Evolutionary conservation across 148 eudicot species (phyloP), one percentile per base, ranked within the genome.

Genomic region (Rheum nobile): DNA sequence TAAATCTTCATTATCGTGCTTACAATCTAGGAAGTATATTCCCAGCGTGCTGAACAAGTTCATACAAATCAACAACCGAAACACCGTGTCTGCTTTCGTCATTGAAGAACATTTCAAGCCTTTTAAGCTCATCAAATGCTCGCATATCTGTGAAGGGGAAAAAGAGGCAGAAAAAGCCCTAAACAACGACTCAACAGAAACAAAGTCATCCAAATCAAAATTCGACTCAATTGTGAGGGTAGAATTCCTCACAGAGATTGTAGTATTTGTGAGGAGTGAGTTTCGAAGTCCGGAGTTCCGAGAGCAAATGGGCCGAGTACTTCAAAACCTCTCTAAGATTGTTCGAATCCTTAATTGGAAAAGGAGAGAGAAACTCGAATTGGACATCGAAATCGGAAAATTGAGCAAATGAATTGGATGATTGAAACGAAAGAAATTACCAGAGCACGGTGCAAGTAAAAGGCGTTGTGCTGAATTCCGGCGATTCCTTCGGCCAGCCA

Each of bases 401-500:
- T 55, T 72, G 12, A 57, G 74, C 52, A 32, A 38, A 41, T 13
- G 73, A 75, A 13, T 26, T 21, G 3, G 67, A 57, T 47, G 24
- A 78, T 50, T 10, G 31, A 11, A 28, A 24, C 10, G 31, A 61
- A 34, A 65, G 21, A 29, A 65, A 65, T 78, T 88, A 95, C 99
- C 82, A 91, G 61, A 74, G 97, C 97, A 11, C 96, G 97, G 67
- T 88, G 97, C 91, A 95, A 80, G 68, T 81, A 95, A 80, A 90
- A 95, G 69, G 99, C 99, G 78, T 91, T 90, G 74, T 95, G 97
- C 81, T 95, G 99, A 77, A 91, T 82, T 37, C 88, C 90, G 24
- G 97, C 99, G 83, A 95, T 92, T 72, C 90, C 99, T 81, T 91
- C 97, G 8, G 97, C 99, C 37, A 95, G 90, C 99, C 97, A 95